These are phyloP conservation scores for Aspergillus sp. DNA, from an alignment of 2,329 filamentous ascomycete species.

Conservation along the genomic window DNA sequence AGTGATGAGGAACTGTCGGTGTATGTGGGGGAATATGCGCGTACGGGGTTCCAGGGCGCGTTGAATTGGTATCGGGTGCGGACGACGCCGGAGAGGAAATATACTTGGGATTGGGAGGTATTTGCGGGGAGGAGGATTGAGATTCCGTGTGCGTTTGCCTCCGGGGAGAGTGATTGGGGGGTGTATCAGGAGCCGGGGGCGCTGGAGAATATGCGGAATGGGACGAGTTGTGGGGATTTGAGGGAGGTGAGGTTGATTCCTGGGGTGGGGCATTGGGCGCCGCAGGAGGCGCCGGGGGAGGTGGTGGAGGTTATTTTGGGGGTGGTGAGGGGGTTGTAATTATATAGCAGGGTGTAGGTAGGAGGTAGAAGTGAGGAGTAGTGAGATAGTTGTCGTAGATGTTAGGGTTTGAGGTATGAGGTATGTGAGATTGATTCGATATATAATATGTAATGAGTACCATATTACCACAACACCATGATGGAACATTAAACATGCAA, in stretches of 20 bases:
- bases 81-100: slow-evolving; percentile 51
- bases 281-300: slow-evolving; percentile 63
- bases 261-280: slow-evolving; percentile 69
- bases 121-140: slow-evolving; percentile 64
- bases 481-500: too few species aligned
- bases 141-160: slow-evolving; percentile 63
- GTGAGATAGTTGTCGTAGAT: neutral
- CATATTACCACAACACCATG: too few species aligned
- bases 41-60: slow-evolving; percentile 66
- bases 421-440: too few species aligned
- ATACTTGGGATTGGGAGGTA: slow-evolving; percentile 55
- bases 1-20: slow-evolving; percentile 55
- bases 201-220: slow-evolving; percentile 55
- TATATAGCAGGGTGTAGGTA: neutral
- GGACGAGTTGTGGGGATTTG: slow-evolving; percentile 56
- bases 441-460: neutral
- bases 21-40: slow-evolving; percentile 57
- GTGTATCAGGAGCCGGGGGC: slow-evolving; percentile 68
- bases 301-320: slow-evolving; percentile 52
- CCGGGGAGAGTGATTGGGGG: slow-evolving; percentile 65
- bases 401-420: neutral
- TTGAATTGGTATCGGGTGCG: slow-evolving; percentile 68
- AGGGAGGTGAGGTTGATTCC: slow-evolving; percentile 56
- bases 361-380: neutral
- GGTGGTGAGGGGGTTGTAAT: slow-evolving; percentile 37